Conservation (phyloP, 148 eudicot species). For the Fallopia convolvulus region DNA sequence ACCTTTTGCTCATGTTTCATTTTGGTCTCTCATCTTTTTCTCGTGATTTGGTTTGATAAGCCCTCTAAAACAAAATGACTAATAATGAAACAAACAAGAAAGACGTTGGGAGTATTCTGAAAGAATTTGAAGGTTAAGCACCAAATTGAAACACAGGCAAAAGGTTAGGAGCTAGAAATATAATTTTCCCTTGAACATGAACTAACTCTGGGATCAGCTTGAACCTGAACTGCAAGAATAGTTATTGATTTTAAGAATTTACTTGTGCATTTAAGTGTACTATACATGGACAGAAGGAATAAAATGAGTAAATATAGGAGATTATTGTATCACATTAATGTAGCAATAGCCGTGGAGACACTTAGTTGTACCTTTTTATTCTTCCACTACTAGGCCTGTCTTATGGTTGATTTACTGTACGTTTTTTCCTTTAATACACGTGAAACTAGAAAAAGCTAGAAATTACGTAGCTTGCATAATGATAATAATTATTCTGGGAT, state of each 20-base stretch:
- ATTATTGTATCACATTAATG: neutral
- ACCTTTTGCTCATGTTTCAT: neutral
- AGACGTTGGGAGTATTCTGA: neutral
- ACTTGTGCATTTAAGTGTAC: neutral
- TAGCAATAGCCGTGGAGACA: neutral
- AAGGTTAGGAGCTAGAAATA: neutral
- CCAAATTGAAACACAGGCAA: neutral
- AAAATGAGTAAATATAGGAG: neutral
- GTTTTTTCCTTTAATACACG: too few relatives aligned
- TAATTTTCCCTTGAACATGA: neutral
- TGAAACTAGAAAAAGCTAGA: neutral
- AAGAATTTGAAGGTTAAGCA: neutral
- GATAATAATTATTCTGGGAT: neutral
- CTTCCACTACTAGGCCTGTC: neutral
- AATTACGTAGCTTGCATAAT: neutral
- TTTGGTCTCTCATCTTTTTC: neutral
- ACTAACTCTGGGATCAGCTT: neutral
- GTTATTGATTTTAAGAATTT: neutral
- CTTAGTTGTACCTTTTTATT: neutral
- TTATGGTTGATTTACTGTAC: too few relatives aligned
- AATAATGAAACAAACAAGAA: neutral
- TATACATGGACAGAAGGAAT: neutral
- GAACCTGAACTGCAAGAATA: neutral
- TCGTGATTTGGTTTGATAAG: neutral
- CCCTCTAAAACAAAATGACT: neutral